phyloP scores from a whole-genome alignment of 768 basidiomycete species.

The Calocera cornea region DNA sequence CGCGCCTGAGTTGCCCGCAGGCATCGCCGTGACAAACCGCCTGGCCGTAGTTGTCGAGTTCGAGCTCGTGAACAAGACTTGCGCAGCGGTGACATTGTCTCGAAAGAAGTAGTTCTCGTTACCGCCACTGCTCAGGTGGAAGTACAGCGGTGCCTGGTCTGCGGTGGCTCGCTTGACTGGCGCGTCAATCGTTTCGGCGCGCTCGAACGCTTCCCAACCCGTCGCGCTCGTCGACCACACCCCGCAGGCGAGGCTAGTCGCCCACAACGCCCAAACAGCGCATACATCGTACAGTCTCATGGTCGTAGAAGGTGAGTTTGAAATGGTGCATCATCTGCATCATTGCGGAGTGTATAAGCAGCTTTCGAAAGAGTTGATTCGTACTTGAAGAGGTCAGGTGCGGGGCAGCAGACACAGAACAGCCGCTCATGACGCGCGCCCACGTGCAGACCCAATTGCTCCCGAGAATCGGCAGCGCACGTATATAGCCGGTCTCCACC shows the following conservation, averaged over 20 bases:
- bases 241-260: neutral
- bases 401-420: neutral
- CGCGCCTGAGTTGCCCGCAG: constrained; percentile 34
- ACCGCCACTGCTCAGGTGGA: constrained; percentile 27
- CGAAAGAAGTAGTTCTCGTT: constrained; percentile 35
- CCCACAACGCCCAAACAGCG: neutral
- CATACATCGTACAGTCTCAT: neutral
- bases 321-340: neutral
- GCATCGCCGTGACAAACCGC: constrained; percentile 32
- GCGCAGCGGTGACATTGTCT: constrained; percentile 29
- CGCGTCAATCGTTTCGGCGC: neutral
- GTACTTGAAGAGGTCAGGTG: neutral
- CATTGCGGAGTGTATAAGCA: neutral
- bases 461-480: neutral
- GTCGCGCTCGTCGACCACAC: neutral
- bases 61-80: constrained; percentile 29
- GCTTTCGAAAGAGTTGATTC: neutral
- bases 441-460: neutral
- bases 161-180: neutral
- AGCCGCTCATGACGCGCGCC: neutral
- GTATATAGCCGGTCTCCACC: no score
- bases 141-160: constrained; percentile 12
- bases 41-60: constrained; percentile 19
- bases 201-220: neutral
- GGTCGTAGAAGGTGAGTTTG: neutral